phyloP scores from a whole-genome alignment of 1,139 yeast species.

The Yarrowia galli region DNA sequence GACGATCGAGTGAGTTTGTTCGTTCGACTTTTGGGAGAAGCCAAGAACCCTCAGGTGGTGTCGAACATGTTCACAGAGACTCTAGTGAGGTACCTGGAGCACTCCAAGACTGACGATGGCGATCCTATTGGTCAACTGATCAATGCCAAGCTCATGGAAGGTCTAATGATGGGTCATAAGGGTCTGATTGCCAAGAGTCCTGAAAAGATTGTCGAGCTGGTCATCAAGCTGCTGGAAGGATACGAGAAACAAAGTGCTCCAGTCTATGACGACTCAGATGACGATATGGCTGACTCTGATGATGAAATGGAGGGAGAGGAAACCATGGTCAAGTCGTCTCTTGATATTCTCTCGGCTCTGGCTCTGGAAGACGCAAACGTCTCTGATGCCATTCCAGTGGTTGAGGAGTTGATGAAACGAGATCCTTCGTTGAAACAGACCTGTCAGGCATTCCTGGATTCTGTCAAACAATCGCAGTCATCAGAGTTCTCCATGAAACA shows the following conservation, averaged over 20 bases:
- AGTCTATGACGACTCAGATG: constrained; percentile 8
- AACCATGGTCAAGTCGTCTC: constrained; percentile 7
- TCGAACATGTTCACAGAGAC: constrained; percentile 25
- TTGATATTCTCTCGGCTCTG: constrained; percentile 14
- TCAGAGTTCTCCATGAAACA: constrained; percentile 48
- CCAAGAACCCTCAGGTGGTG: constrained; percentile 28
- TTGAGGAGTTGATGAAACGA: constrained; percentile 5
- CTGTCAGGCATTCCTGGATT: constrained; percentile 19
- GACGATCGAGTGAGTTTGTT: constrained; percentile 62
- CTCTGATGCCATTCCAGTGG: constrained; percentile 25
- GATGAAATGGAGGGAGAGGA: constrained; percentile 6
- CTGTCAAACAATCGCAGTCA: constrained; percentile 6
- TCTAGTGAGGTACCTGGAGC: constrained; percentile 47
- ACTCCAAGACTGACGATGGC: constrained; percentile 46
- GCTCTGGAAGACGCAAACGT: constrained; percentile 31
- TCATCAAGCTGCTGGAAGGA: constrained; percentile 42
- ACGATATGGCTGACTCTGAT: constrained; percentile 23
- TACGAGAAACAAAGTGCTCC: neutral
- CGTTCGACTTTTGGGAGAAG: constrained; percentile 55
- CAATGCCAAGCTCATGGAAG: constrained; percentile 70
- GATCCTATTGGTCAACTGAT: constrained; percentile 65
- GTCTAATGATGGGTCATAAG: constrained; percentile 65
- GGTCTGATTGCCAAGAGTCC: constrained; percentile 70
- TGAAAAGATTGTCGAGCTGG: constrained; percentile 61
- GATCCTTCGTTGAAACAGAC: neutral